A percentile compares a stretch with the other conserved stretches of the same genome.
Evolutionary conservation across 2,329 filamentous ascomycete species (phyloP).

Genomic region (Fusarium liriodendri): DNA sequence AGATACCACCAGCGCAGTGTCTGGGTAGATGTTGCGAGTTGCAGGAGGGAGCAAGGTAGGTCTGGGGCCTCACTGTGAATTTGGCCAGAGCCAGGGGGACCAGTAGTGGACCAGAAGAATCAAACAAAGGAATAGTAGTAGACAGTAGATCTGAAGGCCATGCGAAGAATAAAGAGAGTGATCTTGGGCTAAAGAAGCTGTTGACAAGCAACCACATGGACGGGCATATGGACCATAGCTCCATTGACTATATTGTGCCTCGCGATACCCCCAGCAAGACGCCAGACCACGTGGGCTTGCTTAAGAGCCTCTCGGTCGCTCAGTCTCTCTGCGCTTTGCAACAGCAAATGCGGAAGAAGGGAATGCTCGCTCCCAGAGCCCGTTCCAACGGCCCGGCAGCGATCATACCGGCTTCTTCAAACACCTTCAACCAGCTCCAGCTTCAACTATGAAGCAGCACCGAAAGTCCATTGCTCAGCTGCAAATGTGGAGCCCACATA

Average conservation of each 20-base stretch:
- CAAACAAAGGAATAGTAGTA: slow-evolving; percentile 25
- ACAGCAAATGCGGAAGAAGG: background rate
- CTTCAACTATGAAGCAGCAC: slow-evolving; percentile 3
- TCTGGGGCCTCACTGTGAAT: slow-evolving; percentile 7
- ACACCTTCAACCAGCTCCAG: background rate
- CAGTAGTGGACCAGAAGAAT: slow-evolving; percentile 24
- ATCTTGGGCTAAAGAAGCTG: no score
- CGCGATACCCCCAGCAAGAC: background rate
- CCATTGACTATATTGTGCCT: background rate
- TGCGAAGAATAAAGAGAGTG: background rate
- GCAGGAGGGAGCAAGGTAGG: background rate
- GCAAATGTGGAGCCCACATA: background rate
- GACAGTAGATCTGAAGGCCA: background rate
- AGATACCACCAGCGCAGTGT: background rate
- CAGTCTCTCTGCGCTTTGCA: background rate
- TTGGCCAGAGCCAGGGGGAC: slow-evolving; percentile 1
- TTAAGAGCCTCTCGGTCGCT: background rate
- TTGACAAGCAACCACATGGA: background rate
- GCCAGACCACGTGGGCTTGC: background rate
- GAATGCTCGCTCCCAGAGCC: background rate
- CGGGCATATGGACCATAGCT: background rate
- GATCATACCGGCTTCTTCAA: background rate
- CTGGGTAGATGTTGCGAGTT: background rate
- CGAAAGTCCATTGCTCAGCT: background rate
- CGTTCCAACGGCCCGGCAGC: background rate